Evolutionary conservation across 345 rosid species (phyloP).

Genomic region (Populus ilicifolia): DNA sequence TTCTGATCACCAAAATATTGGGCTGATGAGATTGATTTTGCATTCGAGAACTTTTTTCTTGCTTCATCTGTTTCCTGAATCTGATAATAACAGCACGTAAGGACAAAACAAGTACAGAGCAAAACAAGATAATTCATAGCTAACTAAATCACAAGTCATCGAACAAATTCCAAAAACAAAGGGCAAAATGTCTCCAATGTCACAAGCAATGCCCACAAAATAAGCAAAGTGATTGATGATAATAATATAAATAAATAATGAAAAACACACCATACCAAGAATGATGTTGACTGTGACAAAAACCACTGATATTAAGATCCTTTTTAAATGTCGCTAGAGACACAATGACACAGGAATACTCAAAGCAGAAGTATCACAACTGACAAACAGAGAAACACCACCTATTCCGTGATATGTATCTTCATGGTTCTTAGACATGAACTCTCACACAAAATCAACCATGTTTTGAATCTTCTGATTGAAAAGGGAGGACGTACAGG

Average conservation of each 20-base stretch:
- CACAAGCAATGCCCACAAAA: neutral
- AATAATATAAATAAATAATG: neutral
- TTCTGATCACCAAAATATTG: constrained; percentile 78
- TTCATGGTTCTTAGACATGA: neutral
- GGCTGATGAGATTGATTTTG: constrained; percentile 95
- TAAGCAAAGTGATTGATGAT: neutral
- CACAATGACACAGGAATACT: neutral
- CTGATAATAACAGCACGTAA: constrained; percentile 36
- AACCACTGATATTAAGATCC: neutral
- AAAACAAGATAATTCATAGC: neutral
- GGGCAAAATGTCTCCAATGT: neutral
- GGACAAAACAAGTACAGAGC: neutral
- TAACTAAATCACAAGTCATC: neutral
- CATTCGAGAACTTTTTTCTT: constrained; percentile 88
- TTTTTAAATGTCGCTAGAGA: neutral
- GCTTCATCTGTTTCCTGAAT: constrained; percentile 94
- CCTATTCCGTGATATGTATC: too few relatives aligned
- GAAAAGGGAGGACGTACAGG: neutral
- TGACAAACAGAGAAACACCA: neutral
- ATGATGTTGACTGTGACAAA: neutral
- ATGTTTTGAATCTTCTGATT: neutral
- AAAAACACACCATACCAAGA: neutral
- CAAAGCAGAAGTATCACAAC: neutral
- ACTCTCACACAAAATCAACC: neutral
- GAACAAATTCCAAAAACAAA: neutral